A percentile compares a stretch with the other conserved stretches of the same genome.
Conservation (phyloP, 805 yeast genomes). For the Jamesozyma rosinii region DNA sequence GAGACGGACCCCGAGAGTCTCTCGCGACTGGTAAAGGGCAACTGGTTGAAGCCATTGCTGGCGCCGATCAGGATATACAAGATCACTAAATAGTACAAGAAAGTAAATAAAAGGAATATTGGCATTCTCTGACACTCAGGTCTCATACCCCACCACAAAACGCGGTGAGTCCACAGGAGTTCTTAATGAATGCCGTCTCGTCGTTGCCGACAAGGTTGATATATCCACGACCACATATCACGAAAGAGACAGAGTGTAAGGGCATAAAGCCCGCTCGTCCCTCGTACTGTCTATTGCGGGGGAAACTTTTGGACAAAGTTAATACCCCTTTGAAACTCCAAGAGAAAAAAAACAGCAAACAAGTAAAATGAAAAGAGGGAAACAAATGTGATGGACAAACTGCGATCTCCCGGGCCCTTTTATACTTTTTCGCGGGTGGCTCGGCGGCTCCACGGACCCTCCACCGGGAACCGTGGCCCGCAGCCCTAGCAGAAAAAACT, state of each 20-base stretch:
- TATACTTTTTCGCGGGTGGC: too few relatives aligned
- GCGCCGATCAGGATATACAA: constrained; percentile 20
- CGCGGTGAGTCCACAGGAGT: constrained; percentile 27
- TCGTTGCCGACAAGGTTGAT: constrained; percentile 9
- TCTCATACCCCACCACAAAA: constrained; percentile 17
- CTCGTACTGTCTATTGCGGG: constrained; percentile 63
- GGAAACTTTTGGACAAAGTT: constrained; percentile 62
- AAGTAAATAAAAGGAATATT: constrained; percentile 10
- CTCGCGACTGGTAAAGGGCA: neutral
- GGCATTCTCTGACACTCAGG: constrained; percentile 31
- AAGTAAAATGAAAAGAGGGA: constrained; percentile 4
- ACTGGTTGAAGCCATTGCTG: constrained; percentile 10
- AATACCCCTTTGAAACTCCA: constrained; percentile 6
- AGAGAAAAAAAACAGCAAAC: constrained; percentile 17
- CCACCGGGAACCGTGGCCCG: too few relatives aligned
- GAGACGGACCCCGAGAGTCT: constrained; percentile 4
- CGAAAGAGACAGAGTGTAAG: constrained; percentile 18
- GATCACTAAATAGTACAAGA: neutral
- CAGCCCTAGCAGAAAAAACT: too few relatives aligned
- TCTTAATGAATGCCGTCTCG: constrained; percentile 22
- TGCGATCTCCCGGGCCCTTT: too few relatives aligned
- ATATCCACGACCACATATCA: constrained; percentile 30
- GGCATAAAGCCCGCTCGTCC: constrained; percentile 9
- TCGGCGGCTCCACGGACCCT: too few relatives aligned
- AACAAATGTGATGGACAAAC: neutral